These are phyloP conservation scores for Monilinia vaccinii-corymbosi DNA, from an alignment of 2,329 filamentous ascomycete species.

Conservation along the genomic window DNA sequence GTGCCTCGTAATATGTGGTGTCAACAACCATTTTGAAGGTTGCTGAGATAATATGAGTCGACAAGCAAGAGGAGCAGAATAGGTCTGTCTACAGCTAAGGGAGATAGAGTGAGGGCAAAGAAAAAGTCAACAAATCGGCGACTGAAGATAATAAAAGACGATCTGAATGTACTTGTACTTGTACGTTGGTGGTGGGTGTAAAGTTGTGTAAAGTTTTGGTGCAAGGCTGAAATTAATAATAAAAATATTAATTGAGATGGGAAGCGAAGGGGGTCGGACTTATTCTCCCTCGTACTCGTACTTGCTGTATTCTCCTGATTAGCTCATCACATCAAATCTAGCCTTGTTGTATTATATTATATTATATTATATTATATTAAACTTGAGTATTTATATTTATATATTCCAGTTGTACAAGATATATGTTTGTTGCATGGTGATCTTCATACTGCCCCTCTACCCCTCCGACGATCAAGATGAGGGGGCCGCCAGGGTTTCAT, in stretches of 20 bases:
- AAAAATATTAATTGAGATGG: too few relatives aligned
- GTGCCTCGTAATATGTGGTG: slow-evolving; percentile 48
- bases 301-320: too few relatives aligned
- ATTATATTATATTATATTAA: too few relatives aligned
- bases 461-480: not conserved
- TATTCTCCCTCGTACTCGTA: too few relatives aligned
- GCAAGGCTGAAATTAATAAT: slow-evolving; percentile 7
- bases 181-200: not conserved
- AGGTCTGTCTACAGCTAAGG: not conserved
- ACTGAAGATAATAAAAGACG: not conserved
- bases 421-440: too few relatives aligned
- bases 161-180: too few relatives aligned
- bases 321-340: too few relatives aligned
- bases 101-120: not conserved
- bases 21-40: slow-evolving; percentile 26
- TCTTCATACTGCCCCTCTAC: too few relatives aligned
- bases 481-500: not conserved
- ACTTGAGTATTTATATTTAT: too few relatives aligned
- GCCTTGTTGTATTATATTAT: too few relatives aligned
- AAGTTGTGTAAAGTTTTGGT: not conserved
- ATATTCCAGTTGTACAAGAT: too few relatives aligned
- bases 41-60: not conserved
- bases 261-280: too few relatives aligned
- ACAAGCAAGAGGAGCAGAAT: not conserved
- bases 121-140: not conserved